phyloP scores from a whole-genome alignment of 345 rosid genomes.

The Brassica nigra region DNA sequence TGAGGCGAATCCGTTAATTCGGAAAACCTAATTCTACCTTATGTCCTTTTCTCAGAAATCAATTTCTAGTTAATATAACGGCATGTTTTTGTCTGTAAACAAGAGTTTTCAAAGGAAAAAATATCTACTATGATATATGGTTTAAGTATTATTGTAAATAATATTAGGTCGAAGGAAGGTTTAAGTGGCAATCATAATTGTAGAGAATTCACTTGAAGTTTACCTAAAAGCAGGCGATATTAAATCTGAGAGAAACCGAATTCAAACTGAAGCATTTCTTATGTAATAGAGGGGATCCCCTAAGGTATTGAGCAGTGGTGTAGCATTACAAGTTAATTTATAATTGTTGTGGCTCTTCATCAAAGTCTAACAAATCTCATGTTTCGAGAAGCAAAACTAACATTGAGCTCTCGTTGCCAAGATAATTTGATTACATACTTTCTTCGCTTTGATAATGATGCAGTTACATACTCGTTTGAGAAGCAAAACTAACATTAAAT shows the following conservation, averaged over 20 bases:
- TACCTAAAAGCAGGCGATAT: neutral
- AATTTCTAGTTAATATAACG: neutral
- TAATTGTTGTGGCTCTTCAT: constrained; percentile 41
- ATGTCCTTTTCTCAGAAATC: neutral
- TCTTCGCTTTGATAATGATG: no score
- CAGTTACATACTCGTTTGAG: neutral
- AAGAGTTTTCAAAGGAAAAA: neutral
- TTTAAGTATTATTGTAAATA: neutral
- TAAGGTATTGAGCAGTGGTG: neutral
- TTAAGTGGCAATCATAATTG: neutral
- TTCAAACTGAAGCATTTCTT: no score
- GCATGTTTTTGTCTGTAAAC: neutral
- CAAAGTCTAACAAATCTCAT: constrained; percentile 7
- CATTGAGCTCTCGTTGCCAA: no score
- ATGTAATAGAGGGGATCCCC: neutral
- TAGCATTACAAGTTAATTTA: neutral
- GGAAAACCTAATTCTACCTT: neutral
- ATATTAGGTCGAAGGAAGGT: neutral
- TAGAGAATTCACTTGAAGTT: neutral
- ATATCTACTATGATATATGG: neutral
- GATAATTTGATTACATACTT: no score
- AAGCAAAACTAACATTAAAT: neutral
- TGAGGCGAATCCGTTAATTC: no score
- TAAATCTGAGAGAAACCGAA: neutral
- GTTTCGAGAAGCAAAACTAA: no score